These are phyloP conservation scores for Arthrobotrys sphaeroides DNA, from an alignment of 2,329 filamentous ascomycete species.

Conservation along the genomic window DNA sequence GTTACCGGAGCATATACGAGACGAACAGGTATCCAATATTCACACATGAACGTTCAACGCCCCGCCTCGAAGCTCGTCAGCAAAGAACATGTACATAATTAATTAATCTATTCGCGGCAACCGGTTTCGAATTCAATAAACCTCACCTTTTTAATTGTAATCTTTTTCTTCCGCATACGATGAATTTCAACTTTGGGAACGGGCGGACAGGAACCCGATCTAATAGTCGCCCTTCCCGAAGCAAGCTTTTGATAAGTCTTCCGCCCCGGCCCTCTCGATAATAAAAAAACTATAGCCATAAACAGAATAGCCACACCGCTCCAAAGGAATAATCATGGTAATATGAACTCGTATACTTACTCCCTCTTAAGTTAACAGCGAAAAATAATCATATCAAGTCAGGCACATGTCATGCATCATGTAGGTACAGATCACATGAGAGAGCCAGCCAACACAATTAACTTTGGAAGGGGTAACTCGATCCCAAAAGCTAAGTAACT, in stretches of 20 bases:
- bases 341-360: no score
- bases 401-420: slow-evolving; percentile 9
- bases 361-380: neutral
- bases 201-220: no score
- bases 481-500: no score
- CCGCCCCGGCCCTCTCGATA: no score
- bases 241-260: neutral
- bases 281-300: neutral
- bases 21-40: no score
- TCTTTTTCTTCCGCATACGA: neutral
- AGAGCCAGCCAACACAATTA: no score
- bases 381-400: no score
- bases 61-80: no score
- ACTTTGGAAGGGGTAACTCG: neutral
- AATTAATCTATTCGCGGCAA: slow-evolving; percentile 4
- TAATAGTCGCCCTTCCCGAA: slow-evolving; percentile 7
- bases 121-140: neutral
- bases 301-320: neutral
- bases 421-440: slow-evolving; percentile 19
- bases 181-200: slow-evolving; percentile 5
- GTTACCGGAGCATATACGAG: no score
- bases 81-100: no score
- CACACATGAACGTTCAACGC: slow-evolving; percentile 1
- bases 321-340: no score
- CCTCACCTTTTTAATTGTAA: neutral